Conservation (phyloP, 345 rosid genomes). For the Arabidopsis thaliana region DNA sequence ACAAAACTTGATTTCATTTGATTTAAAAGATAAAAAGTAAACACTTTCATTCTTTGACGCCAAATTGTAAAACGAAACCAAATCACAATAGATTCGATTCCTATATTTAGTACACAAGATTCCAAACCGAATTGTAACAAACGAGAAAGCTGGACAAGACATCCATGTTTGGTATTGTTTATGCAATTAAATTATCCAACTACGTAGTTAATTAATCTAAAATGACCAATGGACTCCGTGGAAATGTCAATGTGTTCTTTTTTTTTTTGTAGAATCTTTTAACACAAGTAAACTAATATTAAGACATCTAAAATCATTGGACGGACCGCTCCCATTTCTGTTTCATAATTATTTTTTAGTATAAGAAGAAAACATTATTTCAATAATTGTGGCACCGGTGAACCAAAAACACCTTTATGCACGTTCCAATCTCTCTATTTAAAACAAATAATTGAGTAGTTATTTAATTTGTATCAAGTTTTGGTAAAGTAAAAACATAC, state of each 20-base stretch:
- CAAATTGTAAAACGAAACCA: neutral
- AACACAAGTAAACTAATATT: neutral
- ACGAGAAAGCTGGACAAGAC: neutral
- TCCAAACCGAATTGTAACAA: neutral
- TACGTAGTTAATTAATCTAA: neutral
- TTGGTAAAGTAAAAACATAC: neutral
- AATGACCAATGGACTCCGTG: neutral
- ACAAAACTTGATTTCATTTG: neutral
- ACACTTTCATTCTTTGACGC: neutral
- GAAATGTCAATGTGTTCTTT: conserved; percentile 29
- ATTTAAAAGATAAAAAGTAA: neutral
- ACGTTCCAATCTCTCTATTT: neutral
- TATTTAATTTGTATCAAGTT: neutral
- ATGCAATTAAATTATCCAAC: conserved; percentile 5
- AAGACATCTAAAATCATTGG: conserved; percentile 15
- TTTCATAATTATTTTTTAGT: conserved; percentile 2
- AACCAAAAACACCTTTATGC: conserved; percentile 36
- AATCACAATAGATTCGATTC: neutral
- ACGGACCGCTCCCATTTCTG: neutral
- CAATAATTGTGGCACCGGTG: conserved; percentile 42
- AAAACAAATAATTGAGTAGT: conserved; percentile 13
- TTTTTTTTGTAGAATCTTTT: conserved; percentile 3
- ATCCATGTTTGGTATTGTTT: conserved; percentile 12
- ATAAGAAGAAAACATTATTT: neutral
- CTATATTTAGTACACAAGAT: neutral